Conservation (phyloP, 495 filamentous ascomycete genomes). For the Aspergillus homomorphus region DNA sequence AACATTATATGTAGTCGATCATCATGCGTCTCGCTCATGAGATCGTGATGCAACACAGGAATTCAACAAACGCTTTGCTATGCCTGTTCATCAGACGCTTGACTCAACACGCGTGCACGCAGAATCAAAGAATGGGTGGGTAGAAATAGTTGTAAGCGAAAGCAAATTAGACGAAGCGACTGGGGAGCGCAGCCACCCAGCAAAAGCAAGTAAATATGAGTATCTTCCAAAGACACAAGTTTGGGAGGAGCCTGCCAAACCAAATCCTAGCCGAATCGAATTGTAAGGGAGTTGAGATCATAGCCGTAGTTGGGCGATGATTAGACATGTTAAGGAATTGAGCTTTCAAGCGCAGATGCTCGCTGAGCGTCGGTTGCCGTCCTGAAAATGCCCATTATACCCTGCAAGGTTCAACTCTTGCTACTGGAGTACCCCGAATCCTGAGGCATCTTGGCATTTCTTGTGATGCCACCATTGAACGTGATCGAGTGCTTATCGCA, state of each 20-base stretch:
- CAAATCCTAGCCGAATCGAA: neutral
- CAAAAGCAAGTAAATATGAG: neutral
- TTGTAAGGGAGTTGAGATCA: neutral
- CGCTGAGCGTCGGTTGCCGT: neutral
- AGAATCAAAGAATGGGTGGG: neutral
- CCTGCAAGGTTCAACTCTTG: constrained; percentile 16
- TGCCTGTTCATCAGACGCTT: neutral
- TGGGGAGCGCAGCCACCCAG: neutral
- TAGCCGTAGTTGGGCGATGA: neutral
- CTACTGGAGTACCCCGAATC: constrained; percentile 57
- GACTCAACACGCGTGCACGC: neutral
- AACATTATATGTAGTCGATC: neutral
- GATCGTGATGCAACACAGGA: neutral
- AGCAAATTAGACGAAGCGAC: neutral
- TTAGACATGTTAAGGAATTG: neutral
- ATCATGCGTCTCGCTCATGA: neutral
- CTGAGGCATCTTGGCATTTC: constrained; percentile 26
- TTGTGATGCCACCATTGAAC: constrained; percentile 19
- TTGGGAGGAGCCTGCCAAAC: neutral
- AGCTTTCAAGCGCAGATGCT: neutral
- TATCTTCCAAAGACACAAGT: neutral
- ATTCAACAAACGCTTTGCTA: neutral
- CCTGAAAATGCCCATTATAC: neutral
- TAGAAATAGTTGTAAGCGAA: neutral
- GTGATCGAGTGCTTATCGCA: constrained; percentile 60